Evolutionary conservation across 164 flowering plant species (phyloP).

Genomic region (Sextonia rubra): DNA sequence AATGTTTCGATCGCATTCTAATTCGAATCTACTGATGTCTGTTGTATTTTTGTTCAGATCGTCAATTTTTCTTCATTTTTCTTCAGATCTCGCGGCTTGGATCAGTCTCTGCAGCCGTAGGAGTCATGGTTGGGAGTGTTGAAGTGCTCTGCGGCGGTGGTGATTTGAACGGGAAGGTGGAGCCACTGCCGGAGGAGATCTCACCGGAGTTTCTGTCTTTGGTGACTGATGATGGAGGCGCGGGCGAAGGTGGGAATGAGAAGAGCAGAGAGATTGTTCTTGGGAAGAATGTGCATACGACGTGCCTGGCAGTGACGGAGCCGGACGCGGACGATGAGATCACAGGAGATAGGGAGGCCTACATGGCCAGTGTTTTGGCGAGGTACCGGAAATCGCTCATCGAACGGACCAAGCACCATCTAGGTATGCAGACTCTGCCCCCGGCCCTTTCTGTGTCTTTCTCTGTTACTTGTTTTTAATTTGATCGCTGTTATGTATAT

Average conservation of each 20-base stretch:
- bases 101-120: neutral
- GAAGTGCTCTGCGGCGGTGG: conserved; percentile 6
- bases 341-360: conserved; percentile 91
- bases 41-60: too few relatives aligned
- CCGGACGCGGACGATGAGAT: conserved; percentile 85
- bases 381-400: conserved; percentile 60
- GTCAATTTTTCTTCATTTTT: too few relatives aligned
- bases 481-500: too few relatives aligned
- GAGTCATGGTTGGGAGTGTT: conserved; percentile 28
- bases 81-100: neutral
- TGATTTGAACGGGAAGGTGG: conserved; percentile 15
- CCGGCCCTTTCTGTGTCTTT: neutral
- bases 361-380: conserved; percentile 91
- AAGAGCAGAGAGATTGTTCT: conserved; percentile 57
- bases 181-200: conserved; percentile 31
- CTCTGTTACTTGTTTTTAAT: neutral
- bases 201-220: conserved; percentile 35
- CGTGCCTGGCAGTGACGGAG: conserved; percentile 74
- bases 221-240: conserved; percentile 8
- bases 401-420: conserved; percentile 77
- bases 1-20: too few relatives aligned
- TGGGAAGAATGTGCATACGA: conserved; percentile 83
- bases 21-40: too few relatives aligned
- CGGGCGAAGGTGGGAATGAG: conserved; percentile 15
- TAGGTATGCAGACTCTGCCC: conserved; percentile 40